A percentile compares a stretch with the other conserved stretches of the same genome.
Conservation (phyloP, 495 filamentous ascomycete species). For the Aspergillus baeticus region DNA sequence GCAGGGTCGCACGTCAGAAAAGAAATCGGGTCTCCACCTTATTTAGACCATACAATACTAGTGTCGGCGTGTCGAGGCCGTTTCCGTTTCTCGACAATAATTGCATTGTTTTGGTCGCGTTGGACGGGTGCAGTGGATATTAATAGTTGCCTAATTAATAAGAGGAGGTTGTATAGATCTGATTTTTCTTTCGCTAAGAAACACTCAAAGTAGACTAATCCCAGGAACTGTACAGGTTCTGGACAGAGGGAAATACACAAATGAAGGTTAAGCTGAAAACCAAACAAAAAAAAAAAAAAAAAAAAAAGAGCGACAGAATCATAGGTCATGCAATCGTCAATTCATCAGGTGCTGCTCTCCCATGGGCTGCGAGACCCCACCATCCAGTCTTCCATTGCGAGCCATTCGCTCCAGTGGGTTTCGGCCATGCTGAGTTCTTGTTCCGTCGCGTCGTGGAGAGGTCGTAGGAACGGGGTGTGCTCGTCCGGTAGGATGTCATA, state of each 20-base stretch:
- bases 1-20: conserved; percentile 4
- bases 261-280: conserved; percentile 6
- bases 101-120: no score
- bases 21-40: neutral
- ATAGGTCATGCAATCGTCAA: conserved; percentile 10
- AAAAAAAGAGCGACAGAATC: conserved; percentile 10
- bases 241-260: neutral
- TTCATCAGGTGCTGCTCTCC: conserved; percentile 8
- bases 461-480: conserved; percentile 78
- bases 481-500: conserved; percentile 84
- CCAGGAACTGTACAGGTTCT: neutral
- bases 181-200: neutral
- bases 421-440: conserved; percentile 82
- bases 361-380: conserved; percentile 63
- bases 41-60: neutral
- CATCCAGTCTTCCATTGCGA: conserved; percentile 98
- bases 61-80: neutral
- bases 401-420: conserved; percentile 78
- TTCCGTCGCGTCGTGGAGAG: conserved; percentile 68
- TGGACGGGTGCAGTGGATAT: no score
- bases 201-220: neutral
- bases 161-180: no score
- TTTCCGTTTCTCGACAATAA: neutral
- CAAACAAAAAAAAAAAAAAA: conserved; percentile 20
- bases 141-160: no score